Conservation (phyloP, 2,329 filamentous ascomycete species). For the Bipolaris sorokiniana region DNA sequence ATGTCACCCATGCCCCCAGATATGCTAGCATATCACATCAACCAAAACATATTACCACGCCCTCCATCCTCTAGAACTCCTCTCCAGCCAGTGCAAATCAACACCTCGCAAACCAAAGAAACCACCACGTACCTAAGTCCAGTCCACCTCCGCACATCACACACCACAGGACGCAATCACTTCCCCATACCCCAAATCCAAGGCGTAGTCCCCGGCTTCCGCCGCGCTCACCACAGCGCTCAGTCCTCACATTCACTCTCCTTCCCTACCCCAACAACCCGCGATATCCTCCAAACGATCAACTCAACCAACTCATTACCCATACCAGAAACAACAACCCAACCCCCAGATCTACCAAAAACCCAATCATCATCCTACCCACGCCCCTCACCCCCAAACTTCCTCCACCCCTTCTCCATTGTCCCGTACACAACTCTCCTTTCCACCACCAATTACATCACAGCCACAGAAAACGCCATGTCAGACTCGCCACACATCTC, state of each 20-base stretch:
- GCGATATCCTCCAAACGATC: too few species aligned
- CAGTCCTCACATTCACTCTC: neutral
- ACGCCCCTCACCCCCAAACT: slow-evolving; percentile 10
- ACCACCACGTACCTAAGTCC: neutral
- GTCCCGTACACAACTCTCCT: slow-evolving; percentile 8
- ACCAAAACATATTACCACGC: neutral
- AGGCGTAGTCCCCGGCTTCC: slow-evolving; percentile 6
- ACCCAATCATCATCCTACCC: slow-evolving; percentile 8
- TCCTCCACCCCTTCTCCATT: slow-evolving; percentile 16
- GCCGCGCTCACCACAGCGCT: neutral
- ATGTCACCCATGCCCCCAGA: too few species aligned
- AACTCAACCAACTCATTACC: neutral
- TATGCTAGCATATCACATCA: neutral
- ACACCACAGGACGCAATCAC: neutral
- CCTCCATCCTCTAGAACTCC: neutral
- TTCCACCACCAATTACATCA: neutral
- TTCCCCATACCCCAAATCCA: slow-evolving; percentile 6
- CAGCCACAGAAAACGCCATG: too few species aligned
- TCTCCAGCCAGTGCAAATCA: too few species aligned
- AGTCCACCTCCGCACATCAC: neutral
- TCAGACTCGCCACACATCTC: too few species aligned
- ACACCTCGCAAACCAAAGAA: neutral
- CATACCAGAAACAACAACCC: neutral
- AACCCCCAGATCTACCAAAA: neutral
- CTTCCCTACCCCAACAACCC: too few species aligned